Evolutionary conservation across 129 eudicot species (phyloP).

Genomic region (Artemisia annua): DNA sequence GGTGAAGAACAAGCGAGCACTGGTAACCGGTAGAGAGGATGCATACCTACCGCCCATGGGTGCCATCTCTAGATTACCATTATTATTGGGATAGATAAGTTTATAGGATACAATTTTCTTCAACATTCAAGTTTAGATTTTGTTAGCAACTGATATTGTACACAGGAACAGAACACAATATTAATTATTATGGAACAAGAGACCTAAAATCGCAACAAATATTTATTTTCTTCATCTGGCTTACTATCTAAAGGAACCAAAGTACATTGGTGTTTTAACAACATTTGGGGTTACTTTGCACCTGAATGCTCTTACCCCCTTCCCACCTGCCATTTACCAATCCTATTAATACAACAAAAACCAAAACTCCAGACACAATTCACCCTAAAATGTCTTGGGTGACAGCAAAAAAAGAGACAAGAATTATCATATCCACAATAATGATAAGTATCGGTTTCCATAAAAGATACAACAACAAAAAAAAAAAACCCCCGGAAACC

Average conservation of each 20-base stretch:
- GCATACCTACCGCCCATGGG: no score
- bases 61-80: no score
- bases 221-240: conserved; percentile 32
- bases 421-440: conserved; percentile 37
- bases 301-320: conserved; percentile 22
- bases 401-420: conserved; percentile 12
- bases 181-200: background rate
- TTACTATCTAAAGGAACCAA: conserved; percentile 31
- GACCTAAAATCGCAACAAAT: conserved; percentile 21
- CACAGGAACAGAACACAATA: background rate
- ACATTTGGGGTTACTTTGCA: conserved; percentile 20
- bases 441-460: conserved; percentile 18
- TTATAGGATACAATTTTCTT: no score
- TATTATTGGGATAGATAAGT: no score
- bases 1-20: no score
- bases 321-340: conserved; percentile 19
- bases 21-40: no score
- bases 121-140: no score
- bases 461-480: background rate
- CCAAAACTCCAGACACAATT: conserved; percentile 40
- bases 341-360: conserved; percentile 37
- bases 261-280: conserved; percentile 24
- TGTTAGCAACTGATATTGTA: no score
- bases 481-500: background rate
- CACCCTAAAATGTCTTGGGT: conserved; percentile 23